Base-by-base conservation (phyloP, 192 early-diverging fungal species). In the Chytriomyces confervae region DNA sequence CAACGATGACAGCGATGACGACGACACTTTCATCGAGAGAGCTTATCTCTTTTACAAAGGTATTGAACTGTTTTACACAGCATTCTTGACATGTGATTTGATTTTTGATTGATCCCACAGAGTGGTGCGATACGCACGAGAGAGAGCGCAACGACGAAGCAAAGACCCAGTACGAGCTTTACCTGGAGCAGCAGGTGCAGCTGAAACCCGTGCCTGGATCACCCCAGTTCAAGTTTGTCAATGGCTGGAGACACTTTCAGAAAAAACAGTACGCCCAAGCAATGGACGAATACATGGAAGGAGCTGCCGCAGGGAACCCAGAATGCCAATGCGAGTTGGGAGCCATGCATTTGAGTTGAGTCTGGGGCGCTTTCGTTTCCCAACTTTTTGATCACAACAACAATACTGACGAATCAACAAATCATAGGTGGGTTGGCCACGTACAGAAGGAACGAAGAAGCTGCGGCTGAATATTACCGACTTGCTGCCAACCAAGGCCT, bases 401-500 rank as follows among this genome's bases (percentile, higher is more conserved):
- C 53, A 4, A 3, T 57, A 3, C 13, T 57, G 16, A 57, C 13
- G 3, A 57, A 57, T 27, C 24, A 27, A 27, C 24, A 13, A 57
- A 57, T n/a, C 53, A 57, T 2, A 57, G 53, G 20, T 1, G 53
- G 53, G 0, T 20, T 57, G 16, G 53, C 16, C 20, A 57, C 53
- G 53, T 57, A 57, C 20, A 13, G 53, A 13, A 57, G 20, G 20
- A 20, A 57, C 53, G 53, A 57, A 57, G 20, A 57, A 57, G 53
- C 20, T 57, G 53, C 64, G 1, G 64, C 64, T 6, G 44, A 66
- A 66, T 66, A 66, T 3, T 66, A n/a, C 24, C 27, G 44, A n/a
- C 64, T 66, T 43, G 64, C 64, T 45, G 64, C 64, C 18, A 66
- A 66, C 1, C 64, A 66, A 66, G 64, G 24, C 24, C 64, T 66